Evolutionary conservation across 2,329 filamentous ascomycete species (phyloP), one percentile per base, ranked within the genome.

Genomic region (Botrytis porri): DNA sequence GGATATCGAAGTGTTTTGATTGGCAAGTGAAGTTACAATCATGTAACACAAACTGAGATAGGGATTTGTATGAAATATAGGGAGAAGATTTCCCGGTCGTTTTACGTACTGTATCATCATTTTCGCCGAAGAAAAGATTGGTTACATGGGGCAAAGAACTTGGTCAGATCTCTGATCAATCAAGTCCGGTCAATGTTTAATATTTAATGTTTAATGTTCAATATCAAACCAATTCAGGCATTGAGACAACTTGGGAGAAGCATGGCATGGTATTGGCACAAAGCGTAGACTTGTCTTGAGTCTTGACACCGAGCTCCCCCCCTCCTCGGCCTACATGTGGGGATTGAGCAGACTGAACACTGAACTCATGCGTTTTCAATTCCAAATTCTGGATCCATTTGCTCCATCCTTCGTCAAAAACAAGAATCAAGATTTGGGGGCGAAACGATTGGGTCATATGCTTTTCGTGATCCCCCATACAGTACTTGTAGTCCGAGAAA

Each of bases 31-130:
- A 41, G 18, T 69, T 69, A 32, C 37, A 29, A 57, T 59, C 48
- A 69, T 41, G 65, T 69, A 69, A 57, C 45, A 67, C 35, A 67
- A 69, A 69, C 48, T 8, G 25, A 29, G 45, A 54, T 41, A 39
- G 48, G 39, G 41, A 65, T 48, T 16, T 54, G 35, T 39, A 39
- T 54, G 32, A 18, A n/a, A 66, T 29, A 51, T 12, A 48, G 32
- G 12, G 43, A 35, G 67, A 43, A n/a, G 37, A n/a, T 67, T 43
- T 51, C 70, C 70, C 70, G 70, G 70, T 61, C 62, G 54, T 72
- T 72, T 72, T 72, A 72, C 63, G 70, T 72, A 69, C 35, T 43
- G 22, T 69, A 60, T 67, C 70, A 67, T 59, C 25, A 72, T 67
- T 72, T 67, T 69, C 51, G 70, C 70, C 70, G 70, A 69, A 32